These are phyloP conservation scores for Saccharomyces hybrid DNA, from an alignment of 1,139 yeast genomes.

Conservation along the genomic window DNA sequence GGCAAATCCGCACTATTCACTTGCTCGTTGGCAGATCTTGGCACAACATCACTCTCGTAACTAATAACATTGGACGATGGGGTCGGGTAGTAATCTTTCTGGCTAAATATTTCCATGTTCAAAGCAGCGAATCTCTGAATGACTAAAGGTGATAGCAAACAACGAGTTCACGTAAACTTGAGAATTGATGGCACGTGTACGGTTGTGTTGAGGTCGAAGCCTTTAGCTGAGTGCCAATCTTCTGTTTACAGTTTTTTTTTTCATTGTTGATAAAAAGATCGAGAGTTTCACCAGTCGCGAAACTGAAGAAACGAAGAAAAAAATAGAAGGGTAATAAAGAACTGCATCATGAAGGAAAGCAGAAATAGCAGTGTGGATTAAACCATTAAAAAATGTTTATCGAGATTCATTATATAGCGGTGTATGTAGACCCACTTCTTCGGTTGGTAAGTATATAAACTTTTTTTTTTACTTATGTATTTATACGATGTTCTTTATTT, in stretches of 20 bases:
- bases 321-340: neutral
- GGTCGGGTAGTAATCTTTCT: slow-evolving; percentile 27
- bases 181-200: neutral
- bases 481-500: neutral
- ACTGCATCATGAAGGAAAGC: neutral
- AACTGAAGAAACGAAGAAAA: neutral
- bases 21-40: slow-evolving; percentile 13
- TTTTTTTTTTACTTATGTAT: neutral
- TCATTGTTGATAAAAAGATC: neutral
- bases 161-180: neutral
- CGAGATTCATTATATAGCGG: neutral
- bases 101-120: slow-evolving; percentile 21
- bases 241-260: neutral
- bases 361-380: neutral
- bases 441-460: neutral
- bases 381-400: neutral
- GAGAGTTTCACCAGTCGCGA: neutral
- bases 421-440: neutral
- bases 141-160: neutral
- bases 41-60: slow-evolving; percentile 10
- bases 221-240: neutral
- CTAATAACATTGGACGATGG: slow-evolving; percentile 26
- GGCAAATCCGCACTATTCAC: slow-evolving; percentile 31
- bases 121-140: neutral
- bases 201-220: neutral